Base-by-base conservation (phyloP, 1,284 basidiomycete genomes). In the Leccinum fuscescens region DNA sequence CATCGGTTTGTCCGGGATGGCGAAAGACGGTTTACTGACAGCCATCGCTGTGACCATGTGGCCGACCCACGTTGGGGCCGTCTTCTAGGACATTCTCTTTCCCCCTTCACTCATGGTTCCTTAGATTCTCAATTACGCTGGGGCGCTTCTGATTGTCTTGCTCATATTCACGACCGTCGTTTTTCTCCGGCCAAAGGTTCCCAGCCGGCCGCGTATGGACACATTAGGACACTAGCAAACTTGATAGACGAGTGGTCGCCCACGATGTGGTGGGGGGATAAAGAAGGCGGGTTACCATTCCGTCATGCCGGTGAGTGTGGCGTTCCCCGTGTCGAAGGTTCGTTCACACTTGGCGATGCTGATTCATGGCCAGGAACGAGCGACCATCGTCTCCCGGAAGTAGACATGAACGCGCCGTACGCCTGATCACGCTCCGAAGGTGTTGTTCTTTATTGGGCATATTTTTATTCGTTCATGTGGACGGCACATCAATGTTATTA, bases 201-300 rank as follows among this genome's bases (percentile, higher is more conserved):
- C 0, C 74, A 74, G 20, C 71, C 70, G 0, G 70, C 69, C 11
- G 63, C 72, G 14, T 75, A 75, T 27, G 74, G 71, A 1, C 72
- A 74, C 17, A 49, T 73, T 4, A 70, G 71, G 52, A 73, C 70
- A 15, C 70, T 74, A 11, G 74, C 69, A 3, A 72, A 74, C 53
- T 54, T 72, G 56, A 65, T 72, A 48, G 74, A 75, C 55, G 12
- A 24, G 12, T 48, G 12, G 12, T 12, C 46, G 7, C 7, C 22
- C 46, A 8, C 4, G 14, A 74, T 75, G 65, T 74, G 72, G 74
- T 75, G 72, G 72, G 74, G 74, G 22, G 61, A 64, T 24, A 75
- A 72, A 12, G 49, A 37, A 0, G 12, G 14, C 2, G 56, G 57
- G 31, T 22, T 22, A 11, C 31, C 58, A 2, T 15, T 46, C 22